phyloP scores from a whole-genome alignment of 495 filamentous ascomycete species.

The Penicillium alfredii region DNA sequence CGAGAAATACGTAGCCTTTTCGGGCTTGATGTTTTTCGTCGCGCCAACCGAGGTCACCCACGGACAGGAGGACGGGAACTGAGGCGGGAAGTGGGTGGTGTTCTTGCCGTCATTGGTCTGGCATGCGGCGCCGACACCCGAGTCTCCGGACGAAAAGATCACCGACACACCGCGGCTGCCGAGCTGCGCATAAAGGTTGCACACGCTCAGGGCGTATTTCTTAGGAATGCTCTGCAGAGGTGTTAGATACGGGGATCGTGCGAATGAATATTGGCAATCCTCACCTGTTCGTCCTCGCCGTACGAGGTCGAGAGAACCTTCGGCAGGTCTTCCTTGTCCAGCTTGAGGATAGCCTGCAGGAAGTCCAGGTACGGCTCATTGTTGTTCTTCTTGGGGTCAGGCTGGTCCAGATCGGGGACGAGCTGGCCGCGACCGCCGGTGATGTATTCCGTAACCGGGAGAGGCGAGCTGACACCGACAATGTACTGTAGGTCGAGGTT shows the following conservation, averaged over 20 bases:
- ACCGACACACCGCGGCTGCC: conserved; percentile 71
- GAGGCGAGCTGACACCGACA: conserved; percentile 50
- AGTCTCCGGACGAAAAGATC: conserved; percentile 67
- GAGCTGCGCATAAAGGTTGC: conserved; percentile 63
- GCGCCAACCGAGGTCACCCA: conserved; percentile 69
- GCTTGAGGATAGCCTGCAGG: conserved; percentile 53
- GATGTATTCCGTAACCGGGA: conserved; percentile 60
- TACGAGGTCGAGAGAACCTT: conserved; percentile 75
- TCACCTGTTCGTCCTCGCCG: conserved; percentile 65
- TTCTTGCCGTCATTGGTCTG: conserved; percentile 62
- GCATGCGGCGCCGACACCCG: conserved; percentile 62
- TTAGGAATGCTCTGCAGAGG: conserved; percentile 56
- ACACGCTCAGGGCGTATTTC: conserved; percentile 61
- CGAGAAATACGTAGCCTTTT: conserved; percentile 49
- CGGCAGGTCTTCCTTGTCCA: conserved; percentile 52
- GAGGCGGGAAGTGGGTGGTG: conserved; percentile 57
- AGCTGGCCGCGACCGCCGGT: conserved; percentile 59
- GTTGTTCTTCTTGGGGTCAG: conserved; percentile 44
- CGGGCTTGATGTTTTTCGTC: conserved; percentile 53
- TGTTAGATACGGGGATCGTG: conserved; percentile 3
- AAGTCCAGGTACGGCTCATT: conserved; percentile 77
- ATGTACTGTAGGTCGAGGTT: conserved; percentile 74
- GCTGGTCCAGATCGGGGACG: conserved; percentile 56
- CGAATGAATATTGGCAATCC: neutral
- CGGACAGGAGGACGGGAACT: conserved; percentile 67